Percentiles rank a stretch among this genome's conserved stretches.
Conservation (phyloP, 2,329 filamentous ascomycete genomes). For the Ophiostoma angusticollis region DNA sequence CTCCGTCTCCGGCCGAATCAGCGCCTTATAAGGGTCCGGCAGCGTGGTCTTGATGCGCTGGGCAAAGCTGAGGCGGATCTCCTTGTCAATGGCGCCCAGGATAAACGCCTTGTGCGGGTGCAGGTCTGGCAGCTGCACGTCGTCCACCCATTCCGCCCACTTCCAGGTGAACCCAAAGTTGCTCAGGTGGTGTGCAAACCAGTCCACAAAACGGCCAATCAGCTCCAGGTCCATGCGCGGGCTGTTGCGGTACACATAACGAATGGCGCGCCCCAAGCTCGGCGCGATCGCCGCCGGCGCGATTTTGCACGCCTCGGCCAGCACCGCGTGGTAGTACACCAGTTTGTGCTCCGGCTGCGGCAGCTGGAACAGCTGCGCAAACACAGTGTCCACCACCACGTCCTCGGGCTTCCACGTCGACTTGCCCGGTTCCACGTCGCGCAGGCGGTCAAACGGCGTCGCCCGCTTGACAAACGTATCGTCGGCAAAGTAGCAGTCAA, state of each 20-base stretch:
- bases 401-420: slow-evolving; percentile 96
- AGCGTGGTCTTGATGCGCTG: slow-evolving; percentile 91
- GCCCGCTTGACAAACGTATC: slow-evolving; percentile 88
- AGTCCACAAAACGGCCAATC: slow-evolving; percentile 78
- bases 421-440: slow-evolving; percentile 49
- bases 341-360: slow-evolving; percentile 83
- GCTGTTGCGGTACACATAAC: slow-evolving; percentile 74
- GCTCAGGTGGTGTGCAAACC: slow-evolving; percentile 95
- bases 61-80: slow-evolving; percentile 90
- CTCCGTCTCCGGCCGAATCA: slow-evolving; percentile 81
- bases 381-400: slow-evolving; percentile 92
- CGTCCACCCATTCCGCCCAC: slow-evolving; percentile 92
- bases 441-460: slow-evolving; percentile 80
- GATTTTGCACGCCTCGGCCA: slow-evolving; percentile 92
- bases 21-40: slow-evolving; percentile 67
- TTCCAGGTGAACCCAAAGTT: slow-evolving; percentile 99
- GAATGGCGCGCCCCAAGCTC: slow-evolving; percentile 81
- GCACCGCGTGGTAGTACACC: slow-evolving; percentile 89
- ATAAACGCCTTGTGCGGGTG: slow-evolving; percentile 93
- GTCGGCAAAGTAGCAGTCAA: slow-evolving; percentile 87
- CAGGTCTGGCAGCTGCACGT: slow-evolving; percentile 62
- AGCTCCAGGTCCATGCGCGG: slow-evolving; percentile 80
- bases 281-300: slow-evolving; percentile 94
- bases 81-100: slow-evolving; percentile 80
- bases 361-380: slow-evolving; percentile 84